Percentiles rank a stretch among this genome's conserved stretches.
Conservation (phyloP, 1,139 yeast genomes). For the Yamadazyma aaseri region DNA sequence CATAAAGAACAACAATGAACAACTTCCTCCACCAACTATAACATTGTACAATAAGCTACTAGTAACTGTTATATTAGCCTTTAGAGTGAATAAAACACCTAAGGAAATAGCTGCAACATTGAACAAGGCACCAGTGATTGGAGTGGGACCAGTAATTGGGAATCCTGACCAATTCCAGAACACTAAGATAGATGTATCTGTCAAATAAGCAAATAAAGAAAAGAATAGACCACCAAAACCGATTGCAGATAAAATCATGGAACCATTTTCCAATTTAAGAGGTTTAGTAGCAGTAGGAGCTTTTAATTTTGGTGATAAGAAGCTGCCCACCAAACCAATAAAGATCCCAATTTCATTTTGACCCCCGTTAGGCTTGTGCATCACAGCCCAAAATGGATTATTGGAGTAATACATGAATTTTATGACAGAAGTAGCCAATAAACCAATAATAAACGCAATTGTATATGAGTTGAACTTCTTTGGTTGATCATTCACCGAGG, state of each 20-base stretch:
- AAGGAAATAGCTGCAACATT: slow-evolving; percentile 58
- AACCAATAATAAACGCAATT: slow-evolving; percentile 67
- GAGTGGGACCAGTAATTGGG: slow-evolving; percentile 83
- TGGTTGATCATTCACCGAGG: slow-evolving; percentile 42
- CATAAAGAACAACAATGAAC: slow-evolving; percentile 46
- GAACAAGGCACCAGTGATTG: slow-evolving; percentile 82
- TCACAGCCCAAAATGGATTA: slow-evolving; percentile 95
- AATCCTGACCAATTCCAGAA: slow-evolving; percentile 96
- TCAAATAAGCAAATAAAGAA: slow-evolving; percentile 68
- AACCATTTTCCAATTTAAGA: slow-evolving; percentile 29
- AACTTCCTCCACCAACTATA: slow-evolving; percentile 49
- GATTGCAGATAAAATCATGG: slow-evolving; percentile 50
- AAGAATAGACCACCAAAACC: slow-evolving; percentile 82
- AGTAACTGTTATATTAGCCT: slow-evolving; percentile 24
- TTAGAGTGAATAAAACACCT: slow-evolving; percentile 46
- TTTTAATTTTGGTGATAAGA: slow-evolving; percentile 43
- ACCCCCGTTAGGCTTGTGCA: slow-evolving; percentile 86
- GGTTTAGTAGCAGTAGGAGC: slow-evolving; percentile 8
- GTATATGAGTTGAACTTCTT: slow-evolving; percentile 51
- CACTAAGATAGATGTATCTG: slow-evolving; percentile 82
- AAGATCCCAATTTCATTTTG: slow-evolving; percentile 70
- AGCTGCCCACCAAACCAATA: slow-evolving; percentile 64
- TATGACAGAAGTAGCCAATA: slow-evolving; percentile 67
- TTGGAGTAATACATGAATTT: slow-evolving; percentile 79
- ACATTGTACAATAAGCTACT: slow-evolving; percentile 28